Evolutionary conservation across 2,329 filamentous ascomycete genomes (phyloP).

Genomic region (Cordyceps militaris): DNA sequence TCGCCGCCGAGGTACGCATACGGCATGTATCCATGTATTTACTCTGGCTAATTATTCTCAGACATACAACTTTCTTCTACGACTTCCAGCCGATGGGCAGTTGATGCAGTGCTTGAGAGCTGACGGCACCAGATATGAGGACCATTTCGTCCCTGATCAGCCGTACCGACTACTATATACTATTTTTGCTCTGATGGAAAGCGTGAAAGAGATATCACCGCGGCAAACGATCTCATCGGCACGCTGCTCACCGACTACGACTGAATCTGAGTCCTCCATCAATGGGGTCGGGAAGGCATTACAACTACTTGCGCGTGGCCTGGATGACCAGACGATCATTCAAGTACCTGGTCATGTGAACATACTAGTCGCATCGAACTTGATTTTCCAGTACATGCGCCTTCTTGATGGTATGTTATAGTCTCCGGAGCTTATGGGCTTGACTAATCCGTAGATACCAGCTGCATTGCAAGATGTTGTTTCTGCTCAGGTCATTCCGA

Average conservation of each 20-base stretch:
- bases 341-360: not conserved
- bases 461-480: not conserved
- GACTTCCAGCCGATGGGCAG: conserved; percentile 61
- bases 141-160: conserved; percentile 61
- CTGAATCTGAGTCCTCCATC: not conserved
- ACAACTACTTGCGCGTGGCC: not conserved
- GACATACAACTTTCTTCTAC: conserved; percentile 64
- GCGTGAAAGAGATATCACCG: conserved; percentile 38
- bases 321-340: conserved; percentile 2
- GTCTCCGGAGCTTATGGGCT: not conserved
- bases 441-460: not conserved
- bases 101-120: conserved; percentile 54
- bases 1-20: conserved; percentile 56
- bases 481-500: conserved; percentile 16
- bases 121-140: conserved; percentile 42
- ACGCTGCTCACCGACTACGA: not conserved
- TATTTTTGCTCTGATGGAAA: conserved; percentile 57
- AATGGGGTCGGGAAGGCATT: not conserved
- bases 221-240: not conserved
- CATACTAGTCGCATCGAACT: not conserved
- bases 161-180: conserved; percentile 71
- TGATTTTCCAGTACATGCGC: not conserved
- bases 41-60: conserved; percentile 23
- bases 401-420: conserved; percentile 1
- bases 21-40: not conserved